phyloP scores from a whole-genome alignment of 805 yeast species.

The Candida manassasensis region DNA sequence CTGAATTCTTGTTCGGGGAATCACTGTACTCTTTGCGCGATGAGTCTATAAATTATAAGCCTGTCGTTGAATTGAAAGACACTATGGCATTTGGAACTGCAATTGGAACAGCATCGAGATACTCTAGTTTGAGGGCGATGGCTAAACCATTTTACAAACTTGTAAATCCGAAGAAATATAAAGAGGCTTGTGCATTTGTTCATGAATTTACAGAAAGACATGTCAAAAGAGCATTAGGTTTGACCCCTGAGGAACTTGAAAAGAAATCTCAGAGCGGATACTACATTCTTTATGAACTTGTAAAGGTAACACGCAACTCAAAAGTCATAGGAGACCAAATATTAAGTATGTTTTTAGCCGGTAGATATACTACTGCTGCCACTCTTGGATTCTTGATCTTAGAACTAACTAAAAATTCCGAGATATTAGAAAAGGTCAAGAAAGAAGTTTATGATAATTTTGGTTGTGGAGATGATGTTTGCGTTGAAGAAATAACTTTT shows the following conservation, averaged over 20 bases:
- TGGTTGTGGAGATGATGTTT: slow-evolving; percentile 22
- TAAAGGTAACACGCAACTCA: slow-evolving; percentile 33
- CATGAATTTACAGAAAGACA: slow-evolving; percentile 28
- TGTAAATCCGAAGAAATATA: slow-evolving; percentile 23
- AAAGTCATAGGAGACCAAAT: slow-evolving; percentile 35
- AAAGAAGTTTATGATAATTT: slow-evolving; percentile 21
- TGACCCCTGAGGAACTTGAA: slow-evolving; percentile 24
- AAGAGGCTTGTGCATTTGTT: slow-evolving; percentile 24
- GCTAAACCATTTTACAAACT: slow-evolving; percentile 23
- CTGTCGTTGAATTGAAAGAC: slow-evolving; percentile 25
- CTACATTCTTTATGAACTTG: slow-evolving; percentile 37
- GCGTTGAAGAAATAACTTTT: slow-evolving; percentile 23
- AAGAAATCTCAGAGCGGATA: slow-evolving; percentile 27
- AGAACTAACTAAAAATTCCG: slow-evolving; percentile 30
- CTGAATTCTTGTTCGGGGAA: slow-evolving; percentile 41
- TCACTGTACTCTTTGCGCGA: slow-evolving; percentile 26
- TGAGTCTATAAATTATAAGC: slow-evolving; percentile 21
- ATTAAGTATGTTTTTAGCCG: slow-evolving; percentile 16
- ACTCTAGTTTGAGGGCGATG: slow-evolving; percentile 32
- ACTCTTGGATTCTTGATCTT: slow-evolving; percentile 25
- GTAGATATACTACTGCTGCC: slow-evolving; percentile 37
- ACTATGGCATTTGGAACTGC: slow-evolving; percentile 29
- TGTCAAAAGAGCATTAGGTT: slow-evolving; percentile 26
- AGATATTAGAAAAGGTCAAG: slow-evolving; percentile 24
- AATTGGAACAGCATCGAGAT: slow-evolving; percentile 30